These are phyloP conservation scores for Parastagonospora avenae DNA, from an alignment of 2,329 filamentous ascomycete genomes.

Conservation along the genomic window DNA sequence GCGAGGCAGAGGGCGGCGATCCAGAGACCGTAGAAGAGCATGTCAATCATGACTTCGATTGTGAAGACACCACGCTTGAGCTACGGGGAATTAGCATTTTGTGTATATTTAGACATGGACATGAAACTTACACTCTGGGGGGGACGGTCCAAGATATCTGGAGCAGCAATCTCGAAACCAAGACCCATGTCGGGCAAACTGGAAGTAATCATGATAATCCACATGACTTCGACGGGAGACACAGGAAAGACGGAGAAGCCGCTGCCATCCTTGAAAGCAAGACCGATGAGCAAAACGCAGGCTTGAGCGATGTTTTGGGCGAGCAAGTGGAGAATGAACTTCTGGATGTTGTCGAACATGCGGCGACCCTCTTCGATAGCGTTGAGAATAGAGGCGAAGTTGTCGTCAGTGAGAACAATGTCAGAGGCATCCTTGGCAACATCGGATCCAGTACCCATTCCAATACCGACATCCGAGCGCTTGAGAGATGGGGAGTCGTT, in stretches of 20 bases:
- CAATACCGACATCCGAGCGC: slow-evolving; percentile 53
- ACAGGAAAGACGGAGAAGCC: slow-evolving; percentile 45
- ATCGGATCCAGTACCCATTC: slow-evolving; percentile 53
- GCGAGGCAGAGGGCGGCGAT: slow-evolving; percentile 42
- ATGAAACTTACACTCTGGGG: slow-evolving; percentile 31
- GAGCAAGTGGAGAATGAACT: slow-evolving; percentile 43
- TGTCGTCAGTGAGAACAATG: slow-evolving; percentile 53
- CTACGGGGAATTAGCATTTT: slow-evolving; percentile 21
- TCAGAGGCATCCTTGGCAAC: slow-evolving; percentile 53
- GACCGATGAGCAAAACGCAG: slow-evolving; percentile 41
- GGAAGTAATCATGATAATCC: slow-evolving; percentile 48
- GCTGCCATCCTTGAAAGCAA: slow-evolving; percentile 39
- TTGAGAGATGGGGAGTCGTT: slow-evolving; percentile 55
- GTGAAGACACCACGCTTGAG: slow-evolving; percentile 45
- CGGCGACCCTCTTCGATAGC: slow-evolving; percentile 53
- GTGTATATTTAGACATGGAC: neutral
- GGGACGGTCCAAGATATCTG: slow-evolving; percentile 40
- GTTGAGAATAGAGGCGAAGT: slow-evolving; percentile 53
- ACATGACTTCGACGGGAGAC: slow-evolving; percentile 45
- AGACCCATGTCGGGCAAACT: slow-evolving; percentile 44
- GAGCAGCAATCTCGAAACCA: slow-evolving; percentile 41
- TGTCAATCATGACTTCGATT: slow-evolving; percentile 41
- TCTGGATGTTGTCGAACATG: slow-evolving; percentile 55
- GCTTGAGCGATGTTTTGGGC: slow-evolving; percentile 43
- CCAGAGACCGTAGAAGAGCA: slow-evolving; percentile 43